Conservation (phyloP, 164 flowering plant species). For the Vitis vinifera region ASM3070453v1 NC_081806.1:128001-128500, state of each 20-base stretch:
- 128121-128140: constrained; percentile 3
- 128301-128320: no score
- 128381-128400: background rate
- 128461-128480: constrained; percentile 91
- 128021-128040: background rate
- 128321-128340: no score
- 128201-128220: no score
- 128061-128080: no score
- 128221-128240: no score
- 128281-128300: no score
- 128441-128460: constrained; percentile 89
- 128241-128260: no score
- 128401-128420: background rate
- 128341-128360: background rate
- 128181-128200: no score
- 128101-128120: background rate
- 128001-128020: constrained; percentile 1
- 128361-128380: background rate
- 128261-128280: no score
- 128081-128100: background rate
- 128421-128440: constrained; percentile 89
- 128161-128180: no score
- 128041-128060: background rate
- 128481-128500: constrained; percentile 99
- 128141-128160: background rate